These are phyloP conservation scores for Septoria linicola DNA, from an alignment of 2,329 filamentous ascomycete species.

Conservation along the genomic window DNA sequence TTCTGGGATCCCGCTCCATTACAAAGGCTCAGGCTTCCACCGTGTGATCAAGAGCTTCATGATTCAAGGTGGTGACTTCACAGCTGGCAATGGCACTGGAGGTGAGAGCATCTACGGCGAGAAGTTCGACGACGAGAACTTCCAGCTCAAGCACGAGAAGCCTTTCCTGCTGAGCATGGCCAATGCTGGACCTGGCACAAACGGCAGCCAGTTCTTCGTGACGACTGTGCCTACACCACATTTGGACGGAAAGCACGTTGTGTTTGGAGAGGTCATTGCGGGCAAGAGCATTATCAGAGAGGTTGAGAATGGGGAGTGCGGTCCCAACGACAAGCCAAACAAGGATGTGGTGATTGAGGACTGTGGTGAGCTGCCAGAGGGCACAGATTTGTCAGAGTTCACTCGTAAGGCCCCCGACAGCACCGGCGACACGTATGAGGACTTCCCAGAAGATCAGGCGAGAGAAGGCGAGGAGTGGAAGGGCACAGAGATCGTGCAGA, in stretches of 20 bases:
- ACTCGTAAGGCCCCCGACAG: conserved; percentile 70
- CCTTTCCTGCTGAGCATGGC: conserved; percentile 97
- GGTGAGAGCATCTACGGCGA: conserved; percentile 96
- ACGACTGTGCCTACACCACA: conserved; percentile 95
- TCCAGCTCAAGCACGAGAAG: conserved; percentile 84
- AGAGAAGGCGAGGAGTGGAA: conserved; percentile 57
- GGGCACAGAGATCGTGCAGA: conserved; percentile 68
- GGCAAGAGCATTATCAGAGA: conserved; percentile 89
- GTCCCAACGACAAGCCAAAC: conserved; percentile 72
- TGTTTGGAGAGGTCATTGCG: conserved; percentile 90
- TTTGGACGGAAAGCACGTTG: conserved; percentile 93
- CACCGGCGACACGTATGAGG: conserved; percentile 89
- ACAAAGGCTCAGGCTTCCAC: conserved; percentile 90
- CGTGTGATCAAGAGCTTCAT: conserved; percentile 98
- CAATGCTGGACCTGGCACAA: conserved; percentile 91
- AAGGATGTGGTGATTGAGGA: conserved; percentile 71
- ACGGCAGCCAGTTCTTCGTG: conserved; percentile 97
- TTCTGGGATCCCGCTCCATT: conserved; percentile 80
- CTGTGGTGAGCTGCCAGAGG: conserved; percentile 78
- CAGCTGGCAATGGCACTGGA: conserved; percentile 87
- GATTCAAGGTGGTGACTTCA: conserved; percentile 98
- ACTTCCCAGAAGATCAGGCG: conserved; percentile 84
- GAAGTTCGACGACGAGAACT: conserved; percentile 98
- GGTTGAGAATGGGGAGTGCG: conserved; percentile 79
- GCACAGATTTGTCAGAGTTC: conserved; percentile 65